Conservation (phyloP, 1,139 yeast species). For the Pichia sp. region DNA sequence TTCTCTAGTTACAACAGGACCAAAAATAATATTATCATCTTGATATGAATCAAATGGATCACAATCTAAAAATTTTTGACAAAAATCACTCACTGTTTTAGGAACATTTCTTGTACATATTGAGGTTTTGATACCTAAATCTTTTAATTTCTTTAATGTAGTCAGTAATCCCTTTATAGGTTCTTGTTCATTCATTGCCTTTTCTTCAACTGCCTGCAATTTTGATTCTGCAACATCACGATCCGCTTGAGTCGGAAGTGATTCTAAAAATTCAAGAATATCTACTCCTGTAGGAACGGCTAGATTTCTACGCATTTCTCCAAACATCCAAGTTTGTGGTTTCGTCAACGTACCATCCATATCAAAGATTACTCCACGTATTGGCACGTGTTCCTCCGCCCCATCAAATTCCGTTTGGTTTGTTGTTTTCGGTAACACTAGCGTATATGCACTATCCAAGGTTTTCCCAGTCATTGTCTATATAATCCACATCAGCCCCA, state of each 20-base stretch:
- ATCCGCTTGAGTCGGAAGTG: conserved; percentile 27
- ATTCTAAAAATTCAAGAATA: conserved; percentile 43
- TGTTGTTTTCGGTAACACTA: too few species aligned
- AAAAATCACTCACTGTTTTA: conserved; percentile 45
- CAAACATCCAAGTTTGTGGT: conserved; percentile 66
- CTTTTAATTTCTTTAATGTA: conserved; percentile 29
- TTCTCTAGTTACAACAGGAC: conserved; percentile 50
- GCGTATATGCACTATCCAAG: too few species aligned
- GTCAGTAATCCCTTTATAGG: conserved; percentile 44
- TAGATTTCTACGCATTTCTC: conserved; percentile 49
- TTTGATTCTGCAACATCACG: conserved; percentile 36
- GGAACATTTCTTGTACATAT: conserved; percentile 55
- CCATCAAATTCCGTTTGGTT: neutral
- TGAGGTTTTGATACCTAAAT: conserved; percentile 37
- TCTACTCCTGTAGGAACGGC: conserved; percentile 42
- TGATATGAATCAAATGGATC: conserved; percentile 33
- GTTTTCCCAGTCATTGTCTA: too few species aligned
- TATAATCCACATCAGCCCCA: too few species aligned
- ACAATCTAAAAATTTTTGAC: conserved; percentile 35
- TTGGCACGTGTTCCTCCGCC: neutral
- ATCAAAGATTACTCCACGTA: conserved; percentile 50
- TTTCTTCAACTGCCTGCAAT: conserved; percentile 45
- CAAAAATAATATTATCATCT: conserved; percentile 3
- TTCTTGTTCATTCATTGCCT: conserved; percentile 52
- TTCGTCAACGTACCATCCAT: conserved; percentile 67